Percentiles rank a stretch among this genome's conserved stretches.
phyloP scores from a whole-genome alignment of 257 asterid species.

The Dorcoceras hygrometricum region DNA sequence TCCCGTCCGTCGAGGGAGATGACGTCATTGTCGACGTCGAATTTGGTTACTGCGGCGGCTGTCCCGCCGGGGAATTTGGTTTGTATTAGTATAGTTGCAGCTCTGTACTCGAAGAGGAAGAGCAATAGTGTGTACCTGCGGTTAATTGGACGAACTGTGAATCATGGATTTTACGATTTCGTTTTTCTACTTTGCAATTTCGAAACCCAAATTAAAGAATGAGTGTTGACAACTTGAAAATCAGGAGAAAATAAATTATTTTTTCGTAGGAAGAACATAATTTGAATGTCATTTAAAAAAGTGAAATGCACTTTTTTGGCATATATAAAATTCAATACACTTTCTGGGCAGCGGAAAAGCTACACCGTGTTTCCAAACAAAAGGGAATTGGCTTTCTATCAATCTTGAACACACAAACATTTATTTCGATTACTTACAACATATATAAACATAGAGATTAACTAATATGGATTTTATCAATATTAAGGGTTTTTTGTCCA shows the following conservation, averaged over 20 bases:
- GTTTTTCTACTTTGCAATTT: no score
- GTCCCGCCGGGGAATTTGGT: conserved; percentile 56
- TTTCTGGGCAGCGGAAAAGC: conserved; percentile 30
- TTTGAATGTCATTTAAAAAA: no score
- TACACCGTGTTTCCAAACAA: conserved; percentile 31
- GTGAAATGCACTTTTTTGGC: conserved; percentile 16
- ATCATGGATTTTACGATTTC: not conserved
- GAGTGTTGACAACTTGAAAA: no score
- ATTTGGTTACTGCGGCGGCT: conserved; percentile 58
- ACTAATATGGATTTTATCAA: no score
- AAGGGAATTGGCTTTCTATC: not conserved
- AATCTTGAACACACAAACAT: not conserved
- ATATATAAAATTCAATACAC: conserved; percentile 25
- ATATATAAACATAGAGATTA: no score
- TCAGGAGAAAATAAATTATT: no score
- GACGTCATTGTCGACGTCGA: conserved; percentile 61
- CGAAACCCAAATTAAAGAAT: no score
- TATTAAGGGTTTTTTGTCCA: no score
- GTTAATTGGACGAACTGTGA: not conserved
- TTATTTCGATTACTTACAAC: no score
- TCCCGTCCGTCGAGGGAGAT: conserved; percentile 70
- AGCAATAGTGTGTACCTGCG: conserved; percentile 67
- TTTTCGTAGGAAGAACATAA: no score
- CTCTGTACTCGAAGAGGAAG: conserved; percentile 73
- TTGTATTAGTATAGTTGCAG: conserved; percentile 54